A percentile compares a stretch with the other conserved stretches of the same genome.
These are phyloP conservation scores for Ottelia alismoides DNA, from an alignment of 106 monocot genomes.

Conservation along the genomic window DNA sequence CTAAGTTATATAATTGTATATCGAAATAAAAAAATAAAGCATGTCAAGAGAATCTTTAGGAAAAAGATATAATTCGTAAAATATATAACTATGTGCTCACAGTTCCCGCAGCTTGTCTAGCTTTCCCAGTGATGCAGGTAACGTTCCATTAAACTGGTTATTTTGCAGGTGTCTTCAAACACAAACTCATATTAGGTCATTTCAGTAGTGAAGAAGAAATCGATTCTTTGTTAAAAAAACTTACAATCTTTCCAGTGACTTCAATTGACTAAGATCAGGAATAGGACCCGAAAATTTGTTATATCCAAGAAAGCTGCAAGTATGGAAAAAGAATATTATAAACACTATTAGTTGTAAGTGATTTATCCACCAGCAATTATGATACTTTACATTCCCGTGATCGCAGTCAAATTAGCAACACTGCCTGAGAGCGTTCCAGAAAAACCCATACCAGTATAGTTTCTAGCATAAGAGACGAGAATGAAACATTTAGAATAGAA, in stretches of 20 bases:
- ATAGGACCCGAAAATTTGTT: constrained; percentile 58
- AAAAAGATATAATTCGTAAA: too few relatives aligned
- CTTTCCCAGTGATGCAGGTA: constrained; percentile 53
- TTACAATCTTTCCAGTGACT: constrained; percentile 39
- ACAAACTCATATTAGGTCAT: too few relatives aligned
- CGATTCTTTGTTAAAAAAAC: constrained; percentile 9
- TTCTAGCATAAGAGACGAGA: constrained; percentile 29
- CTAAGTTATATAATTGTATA: too few relatives aligned
- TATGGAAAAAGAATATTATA: constrained; percentile 12
- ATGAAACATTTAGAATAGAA: neutral
- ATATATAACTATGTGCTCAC: constrained; percentile 36
- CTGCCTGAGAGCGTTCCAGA: constrained; percentile 48
- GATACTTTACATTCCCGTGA: constrained; percentile 66
- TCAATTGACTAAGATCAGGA: constrained; percentile 54
- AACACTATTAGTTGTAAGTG: too few relatives aligned
- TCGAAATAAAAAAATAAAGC: too few relatives aligned
- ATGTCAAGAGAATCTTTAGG: too few relatives aligned
- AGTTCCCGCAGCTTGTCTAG: constrained; percentile 41
- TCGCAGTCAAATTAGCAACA: constrained; percentile 62
- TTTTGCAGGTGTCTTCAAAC: constrained; percentile 62
- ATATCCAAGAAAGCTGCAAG: constrained; percentile 38
- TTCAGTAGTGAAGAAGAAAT: neutral
- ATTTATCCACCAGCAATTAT: too few relatives aligned
- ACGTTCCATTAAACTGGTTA: constrained; percentile 53
- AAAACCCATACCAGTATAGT: constrained; percentile 60